Evolutionary conservation across 192 early-diverging fungal species (phyloP).

Genomic region (Coemansia sp.): DNA sequence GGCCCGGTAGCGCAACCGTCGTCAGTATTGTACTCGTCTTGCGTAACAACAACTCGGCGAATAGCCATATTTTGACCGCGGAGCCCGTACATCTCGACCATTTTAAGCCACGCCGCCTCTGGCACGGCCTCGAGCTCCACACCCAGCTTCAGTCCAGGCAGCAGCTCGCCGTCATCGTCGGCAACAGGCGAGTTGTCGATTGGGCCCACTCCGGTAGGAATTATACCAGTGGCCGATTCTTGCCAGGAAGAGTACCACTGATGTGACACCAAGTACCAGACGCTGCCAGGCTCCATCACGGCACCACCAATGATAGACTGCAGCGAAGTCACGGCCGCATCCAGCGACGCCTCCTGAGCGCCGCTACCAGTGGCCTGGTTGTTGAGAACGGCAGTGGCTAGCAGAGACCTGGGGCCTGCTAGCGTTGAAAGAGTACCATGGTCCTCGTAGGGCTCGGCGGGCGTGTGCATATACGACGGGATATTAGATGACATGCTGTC

Average conservation of each 20-base stretch:
- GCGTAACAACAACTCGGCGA: slow-evolving; percentile 16
- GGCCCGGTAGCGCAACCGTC: background rate
- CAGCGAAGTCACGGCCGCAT: slow-evolving; percentile 17
- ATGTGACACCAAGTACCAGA: slow-evolving; percentile 54
- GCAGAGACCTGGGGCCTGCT: background rate
- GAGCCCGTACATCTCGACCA: slow-evolving; percentile 51
- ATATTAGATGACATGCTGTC: slow-evolving; percentile 9
- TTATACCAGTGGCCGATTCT: slow-evolving; percentile 34
- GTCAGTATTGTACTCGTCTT: background rate
- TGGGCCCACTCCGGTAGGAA: slow-evolving; percentile 28
- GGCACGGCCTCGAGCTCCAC: slow-evolving; percentile 45
- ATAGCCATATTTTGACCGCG: background rate
- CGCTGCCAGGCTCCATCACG: slow-evolving; percentile 32
- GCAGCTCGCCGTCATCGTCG: slow-evolving; percentile 30
- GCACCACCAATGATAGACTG: slow-evolving; percentile 18
- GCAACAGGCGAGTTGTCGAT: slow-evolving; percentile 52
- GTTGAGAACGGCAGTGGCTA: background rate
- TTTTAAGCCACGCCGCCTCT: slow-evolving; percentile 50
- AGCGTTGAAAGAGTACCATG: background rate
- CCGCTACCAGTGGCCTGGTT: background rate
- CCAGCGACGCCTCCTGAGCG: background rate
- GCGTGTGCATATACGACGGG: slow-evolving; percentile 32
- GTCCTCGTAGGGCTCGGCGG: slow-evolving; percentile 34
- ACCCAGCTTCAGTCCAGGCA: slow-evolving; percentile 29
- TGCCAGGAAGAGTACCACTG: slow-evolving; percentile 53